Evolutionary conservation across 805 yeast genomes (phyloP).

Genomic region (Ogataea glucozyma): DNA sequence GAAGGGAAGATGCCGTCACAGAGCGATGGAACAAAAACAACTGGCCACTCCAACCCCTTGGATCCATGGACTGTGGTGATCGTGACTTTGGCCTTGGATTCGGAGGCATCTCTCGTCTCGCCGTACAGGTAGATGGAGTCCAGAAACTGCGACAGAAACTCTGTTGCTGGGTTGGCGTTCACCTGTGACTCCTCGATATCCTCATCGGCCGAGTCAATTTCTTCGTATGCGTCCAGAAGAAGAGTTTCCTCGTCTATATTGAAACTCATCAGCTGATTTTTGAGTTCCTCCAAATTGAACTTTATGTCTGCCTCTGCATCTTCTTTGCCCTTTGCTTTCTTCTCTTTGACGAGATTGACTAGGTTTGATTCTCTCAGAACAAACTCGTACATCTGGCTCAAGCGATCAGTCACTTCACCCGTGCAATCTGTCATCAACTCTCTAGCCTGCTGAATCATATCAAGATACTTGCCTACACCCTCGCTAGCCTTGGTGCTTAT

Average conservation of each 20-base stretch:
- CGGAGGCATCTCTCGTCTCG: slow-evolving; percentile 17
- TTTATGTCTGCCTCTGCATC: slow-evolving; percentile 23
- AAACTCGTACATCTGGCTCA: slow-evolving; percentile 24
- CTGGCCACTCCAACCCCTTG: slow-evolving; percentile 95
- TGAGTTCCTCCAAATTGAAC: slow-evolving; percentile 31
- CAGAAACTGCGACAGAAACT: slow-evolving; percentile 32
- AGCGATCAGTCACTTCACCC: slow-evolving; percentile 1
- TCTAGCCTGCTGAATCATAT: slow-evolving; percentile 28
- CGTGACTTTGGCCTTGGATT: slow-evolving; percentile 26
- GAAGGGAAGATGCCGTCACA: slow-evolving; percentile 69
- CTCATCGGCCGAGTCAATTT: slow-evolving; percentile 4
- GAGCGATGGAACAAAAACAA: slow-evolving; percentile 78
- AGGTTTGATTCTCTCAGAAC: slow-evolving; percentile 24
- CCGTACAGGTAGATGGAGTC: slow-evolving; percentile 37
- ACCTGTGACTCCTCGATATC: slow-evolving; percentile 23
- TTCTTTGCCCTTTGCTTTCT: slow-evolving; percentile 22
- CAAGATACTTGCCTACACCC: slow-evolving; percentile 33
- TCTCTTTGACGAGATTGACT: slow-evolving; percentile 20
- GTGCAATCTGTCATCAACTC: slow-evolving; percentile 13
- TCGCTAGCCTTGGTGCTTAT: slow-evolving; percentile 22
- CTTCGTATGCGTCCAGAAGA: slow-evolving; percentile 26
- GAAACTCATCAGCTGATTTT: slow-evolving; percentile 30
- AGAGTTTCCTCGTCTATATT: slow-evolving; percentile 27
- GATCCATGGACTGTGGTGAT: slow-evolving; percentile 89
- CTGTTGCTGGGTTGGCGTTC: slow-evolving; percentile 22